Conservation (phyloP, 257 asterid species). For the Nicotiana benthamiana region DNA sequence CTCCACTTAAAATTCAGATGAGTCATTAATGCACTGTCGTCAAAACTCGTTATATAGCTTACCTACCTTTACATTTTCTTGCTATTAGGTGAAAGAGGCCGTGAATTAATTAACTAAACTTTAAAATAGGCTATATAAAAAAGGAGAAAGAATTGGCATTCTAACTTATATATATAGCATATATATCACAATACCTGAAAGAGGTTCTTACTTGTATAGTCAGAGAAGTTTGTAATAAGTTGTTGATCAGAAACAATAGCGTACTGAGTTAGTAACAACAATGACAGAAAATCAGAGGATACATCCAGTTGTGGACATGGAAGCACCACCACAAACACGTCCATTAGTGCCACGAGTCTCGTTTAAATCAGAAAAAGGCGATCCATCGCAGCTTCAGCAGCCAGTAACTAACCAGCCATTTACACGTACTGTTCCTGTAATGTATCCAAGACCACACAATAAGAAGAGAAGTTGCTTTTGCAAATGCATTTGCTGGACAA, state of each 20-base stretch:
- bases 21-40: background rate
- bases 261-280: background rate
- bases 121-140: background rate
- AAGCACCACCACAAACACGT: slow-evolving; percentile 34
- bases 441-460: slow-evolving; percentile 17
- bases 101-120: background rate
- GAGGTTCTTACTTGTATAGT: background rate
- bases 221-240: background rate
- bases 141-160: background rate
- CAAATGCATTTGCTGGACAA: slow-evolving; percentile 79
- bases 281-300: slow-evolving; percentile 54
- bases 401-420: slow-evolving; percentile 15
- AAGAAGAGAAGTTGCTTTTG: slow-evolving; percentile 40
- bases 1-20: background rate
- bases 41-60: slow-evolving; percentile 9
- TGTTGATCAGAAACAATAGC: background rate
- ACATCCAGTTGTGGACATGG: slow-evolving; percentile 51
- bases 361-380: slow-evolving; percentile 28
- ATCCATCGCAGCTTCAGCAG: slow-evolving; percentile 18
- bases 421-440: slow-evolving; percentile 14
- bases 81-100: slow-evolving; percentile 8
- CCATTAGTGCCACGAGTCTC: slow-evolving; percentile 27
- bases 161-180: background rate
- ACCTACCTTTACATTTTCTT: background rate
- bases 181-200: background rate